These are phyloP conservation scores for Zygosaccharomyces sapae DNA, from an alignment of 1,139 yeast species.

Conservation along the genomic window DNA sequence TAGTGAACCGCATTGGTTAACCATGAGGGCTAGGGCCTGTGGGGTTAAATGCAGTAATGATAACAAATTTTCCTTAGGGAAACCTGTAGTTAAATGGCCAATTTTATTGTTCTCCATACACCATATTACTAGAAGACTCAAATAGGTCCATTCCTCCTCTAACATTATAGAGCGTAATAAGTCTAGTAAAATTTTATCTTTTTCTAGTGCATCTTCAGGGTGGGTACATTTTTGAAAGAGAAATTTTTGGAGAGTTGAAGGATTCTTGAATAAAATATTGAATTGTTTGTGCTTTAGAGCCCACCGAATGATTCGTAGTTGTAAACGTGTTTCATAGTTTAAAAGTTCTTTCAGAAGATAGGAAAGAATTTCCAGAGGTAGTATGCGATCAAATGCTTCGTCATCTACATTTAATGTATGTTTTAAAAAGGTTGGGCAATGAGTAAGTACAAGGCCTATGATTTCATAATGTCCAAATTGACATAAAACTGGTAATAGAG, in stretches of 20 bases:
- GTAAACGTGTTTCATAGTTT: conserved; percentile 2
- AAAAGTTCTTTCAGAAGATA: conserved; percentile 5
- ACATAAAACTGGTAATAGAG: conserved; percentile 11
- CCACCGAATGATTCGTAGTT: conserved; percentile 11
- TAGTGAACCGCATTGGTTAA: conserved; percentile 11
- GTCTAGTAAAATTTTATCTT: conserved; percentile 1
- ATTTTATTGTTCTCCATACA: conserved; percentile 7
- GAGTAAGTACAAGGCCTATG: conserved; percentile 8
- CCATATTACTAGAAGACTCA: conserved; percentile 7
- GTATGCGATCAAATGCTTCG: neutral
- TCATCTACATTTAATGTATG: neutral
- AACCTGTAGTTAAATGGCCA: conserved; percentile 1
- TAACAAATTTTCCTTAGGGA: conserved; percentile 1
- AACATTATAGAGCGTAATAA: conserved; percentile 4
- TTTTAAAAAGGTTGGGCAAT: conserved; percentile 10
- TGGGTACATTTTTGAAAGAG: conserved; percentile 1
- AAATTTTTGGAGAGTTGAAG: neutral
- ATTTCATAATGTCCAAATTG: conserved; percentile 7
- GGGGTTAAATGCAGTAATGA: conserved; percentile 9
- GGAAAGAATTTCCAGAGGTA: conserved; percentile 9
- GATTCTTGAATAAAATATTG: conserved; percentile 4
- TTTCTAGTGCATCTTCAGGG: neutral
- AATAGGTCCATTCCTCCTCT: conserved; percentile 7
- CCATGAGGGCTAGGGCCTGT: conserved; percentile 13
- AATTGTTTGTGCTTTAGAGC: conserved; percentile 7